Evolutionary conservation across 148 eudicot genomes (phyloP), one percentile per base, ranked within the genome.

Genomic region (Rhododendron molle): DNA sequence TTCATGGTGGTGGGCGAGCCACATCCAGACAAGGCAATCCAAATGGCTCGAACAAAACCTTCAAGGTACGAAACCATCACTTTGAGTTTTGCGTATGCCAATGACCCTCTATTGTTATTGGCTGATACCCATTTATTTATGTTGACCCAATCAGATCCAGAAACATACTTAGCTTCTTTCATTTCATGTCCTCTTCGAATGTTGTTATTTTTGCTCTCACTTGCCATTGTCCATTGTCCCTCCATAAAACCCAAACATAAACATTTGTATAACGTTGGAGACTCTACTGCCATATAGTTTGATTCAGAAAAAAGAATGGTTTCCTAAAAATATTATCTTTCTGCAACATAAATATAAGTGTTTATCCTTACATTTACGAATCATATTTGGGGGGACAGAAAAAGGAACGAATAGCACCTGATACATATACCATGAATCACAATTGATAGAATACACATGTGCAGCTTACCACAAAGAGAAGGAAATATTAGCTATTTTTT

Each of bases 1-100:
- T 84, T 90, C 90, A 46, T 90, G 92, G 92, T 90, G 92, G 92
- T 88, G 90, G 90, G 90, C 92, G 7, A 87, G 92, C 88, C 92
- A 90, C 56, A 87, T 90, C 87, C 76, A 90, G 58, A 90, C 90
- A 56, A 90, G 85, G 85, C 92, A 90, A 81, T 88, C 92, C 38
- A 90, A 88, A 90, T 90, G 92, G 92, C 90, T 90, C 56, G 90
- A 88, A 77, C 90, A 90, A 47, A 88, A 81, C 84, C 87, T 88
- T 54, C 89, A 84, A 82, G 92, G 92, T 90, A 72, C 26, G 30
- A 85, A 80, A 71, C 12, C 76, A 0, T 40, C 40, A 3, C 9
- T 13, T 81, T 23, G 28, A 78, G 30, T 44, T 50, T 11, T n/a
- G 50, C 36, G 2, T 69, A 28, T 12, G 74, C 7, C 18, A 20